phyloP scores from a whole-genome alignment of 305 asterid species.

The Fraxinus sp. region DNA sequence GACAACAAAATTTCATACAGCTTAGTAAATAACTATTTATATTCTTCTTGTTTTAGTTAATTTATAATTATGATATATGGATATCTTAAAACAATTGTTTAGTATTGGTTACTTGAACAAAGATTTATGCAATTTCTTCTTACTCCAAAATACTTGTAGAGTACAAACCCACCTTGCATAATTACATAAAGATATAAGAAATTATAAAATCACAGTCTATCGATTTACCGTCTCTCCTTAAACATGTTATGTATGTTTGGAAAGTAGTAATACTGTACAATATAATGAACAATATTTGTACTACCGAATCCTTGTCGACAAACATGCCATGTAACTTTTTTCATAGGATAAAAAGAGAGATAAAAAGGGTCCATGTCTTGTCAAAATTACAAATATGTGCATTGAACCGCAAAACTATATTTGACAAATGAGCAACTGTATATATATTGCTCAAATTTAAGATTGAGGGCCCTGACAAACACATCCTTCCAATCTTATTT shows the following conservation, averaged over 20 bases:
- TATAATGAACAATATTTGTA: too few species aligned
- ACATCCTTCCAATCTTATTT: conserved; percentile 33
- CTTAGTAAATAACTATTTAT: too few species aligned
- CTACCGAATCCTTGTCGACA: background rate
- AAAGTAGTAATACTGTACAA: too few species aligned
- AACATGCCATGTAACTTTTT: background rate
- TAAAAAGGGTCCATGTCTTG: background rate
- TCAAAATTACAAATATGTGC: background rate
- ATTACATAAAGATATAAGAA: background rate
- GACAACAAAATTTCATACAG: too few species aligned
- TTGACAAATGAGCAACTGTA: background rate
- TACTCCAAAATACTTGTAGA: background rate
- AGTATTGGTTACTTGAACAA: background rate
- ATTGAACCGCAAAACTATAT: background rate
- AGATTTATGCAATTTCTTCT: background rate
- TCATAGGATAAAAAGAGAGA: background rate
- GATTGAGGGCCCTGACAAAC: conserved; percentile 31
- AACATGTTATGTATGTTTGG: background rate
- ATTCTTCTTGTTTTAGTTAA: too few species aligned
- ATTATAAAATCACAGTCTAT: background rate
- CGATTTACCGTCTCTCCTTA: background rate
- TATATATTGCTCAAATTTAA: background rate
- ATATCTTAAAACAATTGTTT: too few species aligned
- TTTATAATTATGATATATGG: too few species aligned
- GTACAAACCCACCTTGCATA: background rate